Evolutionary conservation across 805 yeast species (phyloP).

Genomic region (Suhomyces tanzawaensis): DNA sequence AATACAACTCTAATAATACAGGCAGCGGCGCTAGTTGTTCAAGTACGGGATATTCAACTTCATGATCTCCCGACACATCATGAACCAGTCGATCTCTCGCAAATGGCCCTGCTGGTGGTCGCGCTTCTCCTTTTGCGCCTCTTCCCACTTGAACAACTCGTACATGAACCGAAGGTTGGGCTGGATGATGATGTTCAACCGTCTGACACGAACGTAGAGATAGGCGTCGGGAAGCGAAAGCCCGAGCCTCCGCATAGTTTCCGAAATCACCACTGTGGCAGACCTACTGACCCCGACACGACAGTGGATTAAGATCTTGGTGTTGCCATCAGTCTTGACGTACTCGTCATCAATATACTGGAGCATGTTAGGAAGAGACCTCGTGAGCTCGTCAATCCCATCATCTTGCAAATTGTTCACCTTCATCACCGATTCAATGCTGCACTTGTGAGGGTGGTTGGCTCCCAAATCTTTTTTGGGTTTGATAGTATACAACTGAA

Average conservation of each 20-base stretch:
- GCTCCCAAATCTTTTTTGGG: slow-evolving; percentile 13
- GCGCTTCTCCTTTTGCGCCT: slow-evolving; percentile 24
- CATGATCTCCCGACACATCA: slow-evolving; percentile 79
- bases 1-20: neutral
- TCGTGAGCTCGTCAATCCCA: slow-evolving; percentile 76
- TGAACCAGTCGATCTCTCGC: slow-evolving; percentile 84
- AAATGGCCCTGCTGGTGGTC: slow-evolving; percentile 12
- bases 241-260: slow-evolving; percentile 75
- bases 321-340: slow-evolving; percentile 19
- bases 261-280: slow-evolving; percentile 94
- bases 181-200: slow-evolving; percentile 90
- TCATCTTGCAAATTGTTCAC: slow-evolving; percentile 83
- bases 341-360: slow-evolving; percentile 54
- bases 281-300: slow-evolving; percentile 95
- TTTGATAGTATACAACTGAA: slow-evolving; percentile 28
- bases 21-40: slow-evolving; percentile 15
- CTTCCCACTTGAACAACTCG: slow-evolving; percentile 67
- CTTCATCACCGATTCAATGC: slow-evolving; percentile 51
- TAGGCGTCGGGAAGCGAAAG: slow-evolving; percentile 77
- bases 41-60: slow-evolving; percentile 70
- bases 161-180: slow-evolving; percentile 91
- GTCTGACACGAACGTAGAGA: slow-evolving; percentile 80
- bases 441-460: slow-evolving; percentile 8
- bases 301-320: slow-evolving; percentile 71
- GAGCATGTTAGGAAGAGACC: slow-evolving; percentile 60